Percentiles rank a stretch among this genome's conserved stretches.
phyloP scores from a whole-genome alignment of 192 early-diverging fungal species.

The Linnemannia elongata region DNA sequence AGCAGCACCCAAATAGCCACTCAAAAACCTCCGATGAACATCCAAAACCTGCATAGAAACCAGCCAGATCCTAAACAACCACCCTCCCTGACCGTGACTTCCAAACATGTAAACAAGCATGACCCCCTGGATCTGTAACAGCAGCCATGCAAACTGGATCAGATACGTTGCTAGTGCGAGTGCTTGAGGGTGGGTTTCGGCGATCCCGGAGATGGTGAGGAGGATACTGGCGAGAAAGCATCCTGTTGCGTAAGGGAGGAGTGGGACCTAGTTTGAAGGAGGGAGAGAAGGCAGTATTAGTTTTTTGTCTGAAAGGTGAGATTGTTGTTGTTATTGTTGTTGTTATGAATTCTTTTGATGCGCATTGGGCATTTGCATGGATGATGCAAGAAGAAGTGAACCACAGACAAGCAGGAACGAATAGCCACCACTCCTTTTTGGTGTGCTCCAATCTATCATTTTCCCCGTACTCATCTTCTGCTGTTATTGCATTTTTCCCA shows the following conservation, averaged over 20 bases:
- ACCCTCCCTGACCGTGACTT: conserved; percentile 9
- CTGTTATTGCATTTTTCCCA: no score
- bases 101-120: conserved; percentile 36
- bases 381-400: no score
- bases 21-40: conserved; percentile 34
- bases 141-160: conserved; percentile 47
- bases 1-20: background rate
- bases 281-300: background rate
- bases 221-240: conserved; percentile 46
- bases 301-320: background rate
- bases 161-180: conserved; percentile 32
- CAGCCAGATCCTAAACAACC: conserved; percentile 43
- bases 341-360: no score
- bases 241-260: conserved; percentile 43
- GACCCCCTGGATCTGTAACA: conserved; percentile 39
- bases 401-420: no score
- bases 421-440: no score
- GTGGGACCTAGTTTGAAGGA: conserved; percentile 32
- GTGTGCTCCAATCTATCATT: no score
- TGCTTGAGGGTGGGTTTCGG: conserved; percentile 47
- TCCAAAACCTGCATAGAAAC: conserved; percentile 33
- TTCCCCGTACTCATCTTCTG: no score
- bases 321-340: background rate
- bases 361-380: no score
- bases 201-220: conserved; percentile 48